Conservation (phyloP, 805 yeast species). For the Myxozyma neotropica region DNA sequence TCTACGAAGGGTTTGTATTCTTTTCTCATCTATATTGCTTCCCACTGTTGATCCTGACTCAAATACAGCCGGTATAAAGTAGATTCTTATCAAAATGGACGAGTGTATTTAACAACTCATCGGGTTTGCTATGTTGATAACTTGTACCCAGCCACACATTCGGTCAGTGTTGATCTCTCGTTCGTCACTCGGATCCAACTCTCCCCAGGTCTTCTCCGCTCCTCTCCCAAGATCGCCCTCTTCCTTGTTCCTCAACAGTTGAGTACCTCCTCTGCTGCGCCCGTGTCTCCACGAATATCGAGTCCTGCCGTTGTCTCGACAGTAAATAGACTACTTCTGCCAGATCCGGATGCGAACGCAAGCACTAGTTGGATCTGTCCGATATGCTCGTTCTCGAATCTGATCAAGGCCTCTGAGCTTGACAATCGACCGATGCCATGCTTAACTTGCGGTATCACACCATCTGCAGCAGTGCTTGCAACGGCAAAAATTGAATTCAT, state of each 20-base stretch:
- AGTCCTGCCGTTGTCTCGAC: not conserved
- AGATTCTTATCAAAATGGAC: slow-evolving; percentile 66
- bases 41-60: no score
- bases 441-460: slow-evolving; percentile 63
- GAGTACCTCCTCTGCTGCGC: not conserved
- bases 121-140: slow-evolving; percentile 75
- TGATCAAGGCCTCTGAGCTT: slow-evolving; percentile 42
- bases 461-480: slow-evolving; percentile 37
- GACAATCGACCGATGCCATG: slow-evolving; percentile 51
- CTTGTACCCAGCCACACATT: slow-evolving; percentile 43
- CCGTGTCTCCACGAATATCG: not conserved
- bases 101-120: slow-evolving; percentile 73
- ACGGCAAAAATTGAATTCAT: slow-evolving; percentile 3
- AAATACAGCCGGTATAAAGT: slow-evolving; percentile 61
- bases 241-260: not conserved
- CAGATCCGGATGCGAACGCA: slow-evolving; percentile 6
- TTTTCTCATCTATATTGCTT: no score
- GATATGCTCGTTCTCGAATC: slow-evolving; percentile 79
- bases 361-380: slow-evolving; percentile 73
- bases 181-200: slow-evolving; percentile 43
- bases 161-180: slow-evolving; percentile 53
- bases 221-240: slow-evolving; percentile 75
- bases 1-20: slow-evolving; percentile 61
- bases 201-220: slow-evolving; percentile 60
- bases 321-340: not conserved